Evolutionary conservation across 306 rosid genomes (phyloP).

Genomic region (Prunus salicina): DNA sequence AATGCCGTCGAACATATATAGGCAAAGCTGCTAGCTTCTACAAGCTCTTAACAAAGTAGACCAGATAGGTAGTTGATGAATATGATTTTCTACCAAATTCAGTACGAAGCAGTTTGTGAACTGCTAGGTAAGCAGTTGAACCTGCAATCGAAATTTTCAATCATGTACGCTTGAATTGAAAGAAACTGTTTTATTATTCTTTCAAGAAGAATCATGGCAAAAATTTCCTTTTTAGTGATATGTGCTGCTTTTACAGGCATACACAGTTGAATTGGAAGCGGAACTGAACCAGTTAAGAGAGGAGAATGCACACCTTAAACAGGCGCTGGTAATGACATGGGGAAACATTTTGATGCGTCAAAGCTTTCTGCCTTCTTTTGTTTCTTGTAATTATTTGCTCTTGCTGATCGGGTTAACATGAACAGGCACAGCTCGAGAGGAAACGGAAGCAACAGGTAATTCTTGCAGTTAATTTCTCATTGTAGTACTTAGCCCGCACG

Average conservation of each 20-base stretch:
- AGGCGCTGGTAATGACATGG: slow-evolving; percentile 58
- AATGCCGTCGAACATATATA: not conserved
- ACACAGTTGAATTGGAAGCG: slow-evolving; percentile 86
- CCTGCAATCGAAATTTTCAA: not conserved
- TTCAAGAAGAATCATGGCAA: not conserved
- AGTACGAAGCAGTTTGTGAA: not conserved
- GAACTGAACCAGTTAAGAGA: slow-evolving; percentile 74
- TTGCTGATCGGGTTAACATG: slow-evolving; percentile 13
- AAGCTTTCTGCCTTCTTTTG: not conserved
- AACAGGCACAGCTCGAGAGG: slow-evolving; percentile 68
- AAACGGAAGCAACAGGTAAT: slow-evolving; percentile 76
- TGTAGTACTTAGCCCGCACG: too few relatives aligned
- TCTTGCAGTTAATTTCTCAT: not conserved
- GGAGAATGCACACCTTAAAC: slow-evolving; percentile 69
- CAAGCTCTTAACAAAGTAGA: not conserved
- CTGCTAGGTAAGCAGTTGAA: not conserved
- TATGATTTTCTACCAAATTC: not conserved
- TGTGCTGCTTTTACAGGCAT: slow-evolving; percentile 49
- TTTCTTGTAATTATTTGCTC: not conserved
- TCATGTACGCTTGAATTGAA: not conserved
- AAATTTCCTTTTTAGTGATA: not conserved
- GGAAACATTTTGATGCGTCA: not conserved
- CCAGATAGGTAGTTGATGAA: not conserved
- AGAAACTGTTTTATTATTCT: not conserved
- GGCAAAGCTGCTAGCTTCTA: not conserved